phyloP scores from a whole-genome alignment of 176 grass and related monocot species.

The Eragrostis nindensis region DNA sequence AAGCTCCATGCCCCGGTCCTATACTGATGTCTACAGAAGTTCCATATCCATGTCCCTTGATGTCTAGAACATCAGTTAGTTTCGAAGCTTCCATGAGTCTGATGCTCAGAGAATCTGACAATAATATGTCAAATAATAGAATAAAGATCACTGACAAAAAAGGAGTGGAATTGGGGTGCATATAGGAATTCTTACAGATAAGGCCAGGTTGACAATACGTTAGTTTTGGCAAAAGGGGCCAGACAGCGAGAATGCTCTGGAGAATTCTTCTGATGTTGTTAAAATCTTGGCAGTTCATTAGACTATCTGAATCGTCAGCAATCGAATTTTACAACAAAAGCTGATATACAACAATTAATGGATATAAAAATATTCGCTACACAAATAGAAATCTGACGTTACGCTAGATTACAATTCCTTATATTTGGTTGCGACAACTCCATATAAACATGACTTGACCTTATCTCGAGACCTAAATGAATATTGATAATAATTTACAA shows the following conservation, averaged over 20 bases:
- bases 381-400: slow-evolving; percentile 39
- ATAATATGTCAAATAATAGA: neutral
- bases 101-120: neutral
- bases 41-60: neutral
- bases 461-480: slow-evolving; percentile 48
- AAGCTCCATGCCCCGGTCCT: no score
- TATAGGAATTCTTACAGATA: neutral
- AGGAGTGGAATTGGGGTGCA: neutral
- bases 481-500: slow-evolving; percentile 79
- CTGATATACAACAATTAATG: slow-evolving; percentile 64
- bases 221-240: neutral
- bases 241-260: no score
- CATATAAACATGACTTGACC: slow-evolving; percentile 48
- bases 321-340: slow-evolving; percentile 62
- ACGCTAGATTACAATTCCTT: slow-evolving; percentile 59
- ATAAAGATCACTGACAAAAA: neutral
- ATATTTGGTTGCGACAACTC: slow-evolving; percentile 41
- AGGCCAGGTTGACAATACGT: neutral
- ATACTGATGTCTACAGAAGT: no score
- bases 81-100: neutral
- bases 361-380: slow-evolving; percentile 41
- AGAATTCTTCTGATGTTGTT: neutral
- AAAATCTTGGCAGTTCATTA: slow-evolving; percentile 31
- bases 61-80: neutral
- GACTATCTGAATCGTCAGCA: slow-evolving; percentile 47